Base-by-base conservation (phyloP, 208 protist genomes). In the Perkinsela sp. region DNA sequence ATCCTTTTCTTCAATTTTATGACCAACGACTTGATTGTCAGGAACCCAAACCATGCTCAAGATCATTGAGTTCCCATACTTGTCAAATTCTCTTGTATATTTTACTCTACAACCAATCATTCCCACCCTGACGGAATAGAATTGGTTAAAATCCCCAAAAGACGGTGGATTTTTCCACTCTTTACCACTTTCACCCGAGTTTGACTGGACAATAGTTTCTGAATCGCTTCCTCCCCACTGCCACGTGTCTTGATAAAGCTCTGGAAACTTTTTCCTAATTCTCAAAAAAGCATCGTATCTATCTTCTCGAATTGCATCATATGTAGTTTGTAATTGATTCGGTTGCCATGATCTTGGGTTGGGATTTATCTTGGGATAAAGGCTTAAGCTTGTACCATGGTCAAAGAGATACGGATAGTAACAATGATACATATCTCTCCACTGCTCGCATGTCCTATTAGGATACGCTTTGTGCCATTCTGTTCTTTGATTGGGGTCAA, bases 101-200 rank as follows among this genome's bases (percentile, higher is more conserved):
- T 90, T 90, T 0, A 75, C 88, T 69, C 92, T 91, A 6, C 90
- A 77, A 30, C 88, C 88, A 67, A 93, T 70, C 83, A 93, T 85
- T 31, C 88, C 88, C 73, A 92, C 86, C 57, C 88, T 76, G 16
- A 91, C 85, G n/a, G 83, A 91, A 72, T 91, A 93, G 70, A 91
- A 90, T 84, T 91, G 89, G 77, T 93, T 91, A 71, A 92, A 93
- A 74, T 92, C 86, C 22, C 88, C 88, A 77, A 91, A 93, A 1
- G 88, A 84, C 13, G 86, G 86, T 57, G 88, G 88, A 72, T 90
- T 91, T 76, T 92, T 83, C 88, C 88, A 93, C 1, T 82, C 79
- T 29, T 72, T 78, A 80, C 91, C 83, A 31, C 86, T 86, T 72
- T 90, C 86, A 66, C 86, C 76, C 15, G 90, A 83, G n/a, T 81